phyloP scores from a whole-genome alignment of 352 stramenopile species.

The Thalassiosira allenii region DNA sequence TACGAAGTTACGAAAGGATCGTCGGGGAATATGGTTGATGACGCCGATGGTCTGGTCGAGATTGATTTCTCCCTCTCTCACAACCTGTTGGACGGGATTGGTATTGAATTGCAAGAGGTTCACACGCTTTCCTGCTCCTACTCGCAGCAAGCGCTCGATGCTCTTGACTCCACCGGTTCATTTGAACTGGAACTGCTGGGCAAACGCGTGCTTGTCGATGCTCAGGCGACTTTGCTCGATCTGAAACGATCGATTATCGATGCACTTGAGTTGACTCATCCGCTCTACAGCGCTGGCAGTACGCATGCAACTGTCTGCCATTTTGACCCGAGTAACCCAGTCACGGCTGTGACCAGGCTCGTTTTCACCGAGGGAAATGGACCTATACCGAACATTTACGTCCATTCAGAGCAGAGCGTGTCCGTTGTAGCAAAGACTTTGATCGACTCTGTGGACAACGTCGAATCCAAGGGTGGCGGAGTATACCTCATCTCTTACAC shows the following conservation, averaged over 20 bases:
- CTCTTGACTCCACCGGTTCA: slow-evolving; percentile 56
- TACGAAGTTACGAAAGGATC: slow-evolving; percentile 78
- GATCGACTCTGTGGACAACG: slow-evolving; percentile 77
- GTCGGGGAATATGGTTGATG: slow-evolving; percentile 74
- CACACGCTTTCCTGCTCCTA: slow-evolving; percentile 77
- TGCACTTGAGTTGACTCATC: slow-evolving; percentile 36
- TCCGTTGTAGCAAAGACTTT: slow-evolving; percentile 32
- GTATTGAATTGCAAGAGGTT: slow-evolving; percentile 80
- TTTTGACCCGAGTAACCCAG: slow-evolving; percentile 49
- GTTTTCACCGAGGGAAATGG: slow-evolving; percentile 46
- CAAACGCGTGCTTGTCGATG: slow-evolving; percentile 58
- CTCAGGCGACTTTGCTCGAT: slow-evolving; percentile 47
- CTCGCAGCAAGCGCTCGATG: slow-evolving; percentile 24
- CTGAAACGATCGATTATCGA: slow-evolving; percentile 49
- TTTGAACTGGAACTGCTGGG: slow-evolving; percentile 70
- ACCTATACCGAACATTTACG: slow-evolving; percentile 44
- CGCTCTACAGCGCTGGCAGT: slow-evolving; percentile 31
- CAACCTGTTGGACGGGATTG: slow-evolving; percentile 50
- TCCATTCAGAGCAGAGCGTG: slow-evolving; percentile 46
- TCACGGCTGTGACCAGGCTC: slow-evolving; percentile 49
- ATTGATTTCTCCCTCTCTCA: slow-evolving; percentile 71
- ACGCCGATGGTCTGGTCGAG: slow-evolving; percentile 49
- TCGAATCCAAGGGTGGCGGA: slow-evolving; percentile 87
- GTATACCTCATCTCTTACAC: slow-evolving; percentile 89
- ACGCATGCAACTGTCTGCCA: slow-evolving; percentile 55